phyloP scores from a whole-genome alignment of 2,329 filamentous ascomycete species.

The Botrytis porri region DNA sequence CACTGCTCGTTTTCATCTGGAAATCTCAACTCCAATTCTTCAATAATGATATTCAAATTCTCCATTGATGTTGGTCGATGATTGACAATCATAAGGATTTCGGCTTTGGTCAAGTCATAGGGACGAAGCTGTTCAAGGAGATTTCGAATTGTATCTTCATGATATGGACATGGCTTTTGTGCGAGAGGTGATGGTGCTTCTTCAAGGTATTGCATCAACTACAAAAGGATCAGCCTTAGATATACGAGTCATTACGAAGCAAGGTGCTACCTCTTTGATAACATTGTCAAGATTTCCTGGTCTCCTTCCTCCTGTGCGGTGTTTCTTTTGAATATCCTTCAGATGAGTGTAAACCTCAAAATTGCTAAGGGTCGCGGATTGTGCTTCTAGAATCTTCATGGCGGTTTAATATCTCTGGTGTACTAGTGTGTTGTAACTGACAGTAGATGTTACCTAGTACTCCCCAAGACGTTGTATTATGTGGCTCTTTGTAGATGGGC shows the following conservation, averaged over 20 bases:
- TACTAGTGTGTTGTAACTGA: background rate
- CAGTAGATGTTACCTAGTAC: background rate
- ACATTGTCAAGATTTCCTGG: constrained; percentile 43
- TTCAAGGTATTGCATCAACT: constrained; percentile 61
- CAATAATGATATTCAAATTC: constrained; percentile 60
- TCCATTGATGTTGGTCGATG: constrained; percentile 56
- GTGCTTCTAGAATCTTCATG: constrained; percentile 69
- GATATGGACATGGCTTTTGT: constrained; percentile 43
- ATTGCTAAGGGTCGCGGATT: constrained; percentile 68
- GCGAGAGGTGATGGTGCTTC: constrained; percentile 54
- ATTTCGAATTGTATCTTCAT: constrained; percentile 48
- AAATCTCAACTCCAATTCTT: constrained; percentile 63
- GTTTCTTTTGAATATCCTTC: constrained; percentile 47
- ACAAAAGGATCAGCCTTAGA: background rate
- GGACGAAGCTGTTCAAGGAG: constrained; percentile 55
- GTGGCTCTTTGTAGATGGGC: background rate
- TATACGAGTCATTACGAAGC: background rate
- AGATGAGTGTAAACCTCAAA: constrained; percentile 70
- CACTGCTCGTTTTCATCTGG: constrained; percentile 53
- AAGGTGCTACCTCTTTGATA: constrained; percentile 57
- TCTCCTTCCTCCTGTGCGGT: constrained; percentile 17
- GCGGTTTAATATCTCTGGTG: background rate
- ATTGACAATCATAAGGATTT: constrained; percentile 67
- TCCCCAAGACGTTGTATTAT: constrained; percentile 6
- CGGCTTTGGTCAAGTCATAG: constrained; percentile 64